Percentiles rank a stretch among this genome's conserved stretches.
phyloP scores from a whole-genome alignment of 805 yeast species.

The Saccharomycopsis fermentans region DNA sequence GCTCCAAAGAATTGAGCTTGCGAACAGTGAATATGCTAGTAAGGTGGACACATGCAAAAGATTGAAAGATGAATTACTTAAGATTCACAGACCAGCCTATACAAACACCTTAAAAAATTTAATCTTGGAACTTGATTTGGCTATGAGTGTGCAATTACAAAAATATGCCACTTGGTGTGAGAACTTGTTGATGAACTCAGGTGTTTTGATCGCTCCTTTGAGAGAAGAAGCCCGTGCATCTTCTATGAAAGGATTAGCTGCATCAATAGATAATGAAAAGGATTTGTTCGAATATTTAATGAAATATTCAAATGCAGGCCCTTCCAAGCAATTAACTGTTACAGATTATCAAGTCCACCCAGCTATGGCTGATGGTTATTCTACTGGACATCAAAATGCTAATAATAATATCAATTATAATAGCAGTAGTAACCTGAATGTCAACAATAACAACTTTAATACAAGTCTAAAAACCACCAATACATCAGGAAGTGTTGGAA shows the following conservation, averaged over 20 bases:
- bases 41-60: conserved; percentile 66
- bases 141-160: conserved; percentile 78
- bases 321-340: conserved; percentile 40
- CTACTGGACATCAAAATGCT: not conserved
- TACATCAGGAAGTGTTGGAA: not conserved
- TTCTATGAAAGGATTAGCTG: conserved; percentile 73
- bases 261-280: conserved; percentile 71
- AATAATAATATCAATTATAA: conserved; percentile 23
- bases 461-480: not conserved
- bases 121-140: conserved; percentile 81
- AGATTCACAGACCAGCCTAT: conserved; percentile 66
- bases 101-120: conserved; percentile 64
- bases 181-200: conserved; percentile 71
- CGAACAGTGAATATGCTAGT: conserved; percentile 79
- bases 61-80: conserved; percentile 60
- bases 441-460: not conserved
- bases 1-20: conserved; percentile 64
- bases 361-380: conserved; percentile 31
- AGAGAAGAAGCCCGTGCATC: conserved; percentile 36
- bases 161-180: conserved; percentile 85
- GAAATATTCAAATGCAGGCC: conserved; percentile 32
- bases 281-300: conserved; percentile 66
- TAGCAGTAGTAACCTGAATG: not conserved
- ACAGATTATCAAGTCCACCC: conserved; percentile 67
- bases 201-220: conserved; percentile 73